These are phyloP conservation scores for Linnemannia hyalina DNA, from an alignment of 192 early-diverging fungal species.

Conservation along the genomic window DNA sequence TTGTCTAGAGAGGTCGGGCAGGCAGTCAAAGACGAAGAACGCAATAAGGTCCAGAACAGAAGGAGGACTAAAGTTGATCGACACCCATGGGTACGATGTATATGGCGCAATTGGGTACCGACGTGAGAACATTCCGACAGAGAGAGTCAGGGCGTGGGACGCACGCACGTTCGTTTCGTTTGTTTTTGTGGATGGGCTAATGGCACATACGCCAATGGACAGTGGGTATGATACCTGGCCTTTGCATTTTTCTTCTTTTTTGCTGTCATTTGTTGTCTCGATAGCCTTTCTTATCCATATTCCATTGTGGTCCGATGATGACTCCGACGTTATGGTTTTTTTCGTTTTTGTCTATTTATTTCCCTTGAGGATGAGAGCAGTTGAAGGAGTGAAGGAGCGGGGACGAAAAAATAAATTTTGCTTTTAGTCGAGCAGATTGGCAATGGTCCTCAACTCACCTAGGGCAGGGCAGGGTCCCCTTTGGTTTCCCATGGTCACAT, in stretches of 20 bases:
- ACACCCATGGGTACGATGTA: not conserved
- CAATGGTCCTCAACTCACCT: too few relatives aligned
- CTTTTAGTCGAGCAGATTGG: not conserved
- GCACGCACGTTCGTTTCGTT: conserved; percentile 2
- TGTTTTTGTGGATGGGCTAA: not conserved
- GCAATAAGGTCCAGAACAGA: not conserved
- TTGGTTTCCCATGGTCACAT: too few relatives aligned
- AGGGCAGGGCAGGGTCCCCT: too few relatives aligned
- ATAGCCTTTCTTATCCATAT: conserved; percentile 9
- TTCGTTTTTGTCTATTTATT: not conserved
- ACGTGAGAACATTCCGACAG: conserved; percentile 4
- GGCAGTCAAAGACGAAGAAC: not conserved
- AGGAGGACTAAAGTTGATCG: too few relatives aligned
- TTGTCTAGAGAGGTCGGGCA: too few relatives aligned
- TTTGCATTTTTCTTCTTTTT: not conserved
- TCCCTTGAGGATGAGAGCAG: not conserved
- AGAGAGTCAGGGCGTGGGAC: not conserved
- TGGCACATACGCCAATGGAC: not conserved
- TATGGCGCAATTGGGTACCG: not conserved
- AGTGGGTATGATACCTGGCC: not conserved
- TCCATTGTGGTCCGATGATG: not conserved
- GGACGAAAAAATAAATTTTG: not conserved
- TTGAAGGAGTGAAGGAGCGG: not conserved
- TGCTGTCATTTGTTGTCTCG: not conserved
- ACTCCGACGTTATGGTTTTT: not conserved